These are phyloP conservation scores for Lipomyces sp. DNA, from an alignment of 805 yeast genomes.

Conservation along the genomic window DNA sequence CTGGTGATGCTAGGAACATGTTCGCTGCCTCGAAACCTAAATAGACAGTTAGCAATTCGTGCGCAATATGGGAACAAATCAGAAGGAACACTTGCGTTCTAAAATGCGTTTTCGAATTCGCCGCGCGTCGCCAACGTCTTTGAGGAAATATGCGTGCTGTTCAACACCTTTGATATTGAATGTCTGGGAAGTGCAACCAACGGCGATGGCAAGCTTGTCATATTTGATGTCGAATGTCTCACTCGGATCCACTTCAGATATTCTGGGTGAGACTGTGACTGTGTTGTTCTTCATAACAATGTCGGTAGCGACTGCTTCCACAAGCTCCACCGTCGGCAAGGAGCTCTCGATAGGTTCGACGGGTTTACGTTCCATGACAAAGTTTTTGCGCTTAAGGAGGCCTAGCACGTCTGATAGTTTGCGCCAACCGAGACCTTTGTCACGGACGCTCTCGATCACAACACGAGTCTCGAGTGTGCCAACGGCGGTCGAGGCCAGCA, in stretches of 20 bases:
- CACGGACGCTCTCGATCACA: conserved; percentile 65
- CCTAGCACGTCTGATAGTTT: conserved; percentile 15
- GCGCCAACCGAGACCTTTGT: conserved; percentile 57
- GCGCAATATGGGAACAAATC: background rate
- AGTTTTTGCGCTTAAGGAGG: background rate
- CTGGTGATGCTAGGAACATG: conserved; percentile 65
- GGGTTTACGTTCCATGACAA: background rate
- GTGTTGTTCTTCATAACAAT: conserved; percentile 18
- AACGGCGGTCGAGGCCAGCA: conserved; percentile 71
- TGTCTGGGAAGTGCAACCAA: conserved; percentile 69
- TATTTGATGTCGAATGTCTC: conserved; percentile 62
- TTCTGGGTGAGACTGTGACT: conserved; percentile 21
- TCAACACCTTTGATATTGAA: conserved; percentile 68
- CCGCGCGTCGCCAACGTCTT: conserved; percentile 69
- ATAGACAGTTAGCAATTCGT: background rate
- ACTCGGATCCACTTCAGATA: conserved; percentile 19
- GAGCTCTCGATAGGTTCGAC: background rate
- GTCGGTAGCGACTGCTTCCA: conserved; percentile 28
- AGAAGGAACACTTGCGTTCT: conserved; percentile 33
- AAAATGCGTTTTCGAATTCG: conserved; percentile 60
- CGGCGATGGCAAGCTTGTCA: conserved; percentile 68
- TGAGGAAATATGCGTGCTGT: conserved; percentile 62
- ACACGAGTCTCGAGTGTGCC: conserved; percentile 71
- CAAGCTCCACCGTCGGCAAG: conserved; percentile 24
- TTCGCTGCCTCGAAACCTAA: conserved; percentile 63